Base-by-base conservation (phyloP, 345 rosid species). In the Gossypioides kirkii region DNA sequence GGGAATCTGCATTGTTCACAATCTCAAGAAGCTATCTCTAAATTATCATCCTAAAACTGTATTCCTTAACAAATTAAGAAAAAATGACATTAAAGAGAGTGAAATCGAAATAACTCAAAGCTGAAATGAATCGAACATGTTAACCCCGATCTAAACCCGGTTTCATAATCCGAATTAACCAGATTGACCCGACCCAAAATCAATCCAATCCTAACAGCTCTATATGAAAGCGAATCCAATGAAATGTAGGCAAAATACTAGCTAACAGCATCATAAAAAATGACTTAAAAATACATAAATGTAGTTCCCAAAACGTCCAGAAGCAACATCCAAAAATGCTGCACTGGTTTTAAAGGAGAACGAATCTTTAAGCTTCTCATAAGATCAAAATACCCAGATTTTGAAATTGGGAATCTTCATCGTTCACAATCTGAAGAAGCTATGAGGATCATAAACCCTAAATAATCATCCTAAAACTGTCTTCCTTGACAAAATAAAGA, bases 281-380 rank as follows among this genome's bases (percentile, higher is more conserved):
- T 2, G 20, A 20, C 7, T 47, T 25, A 4, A 14, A 0, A 23
- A 1, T 25, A 26, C 26, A 47, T 7, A 50, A 54, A 77, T 84
- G 87, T 86, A 49, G 86, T 86, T 91, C 97, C 89, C 88, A 78
- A 86, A 91, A 88, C 91, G 87, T 89, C 90, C 91, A 87, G 74
- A 36, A 28, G 78, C 91, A 83, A 71, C 88, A 87, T 32, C 41
- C 4, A 42, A 61, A 38, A 41, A 22, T 0, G 85, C 85, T 79
- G 77, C 81, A 58, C 59, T 81, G 92, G 87, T 91, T 88, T 87
- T 73, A 79, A 32, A 89, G 91, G 89, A 87, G 95, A 86, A 79
- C 88, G 67, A 45, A 46, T 32, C 32, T 55, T 68, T 69, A 79
- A 32, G 90, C 92, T 91, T 85, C 91, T 84, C 79, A 77, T 26